A percentile compares a stretch with the other conserved stretches of the same genome.
Conservation (phyloP, 164 flowering plant species). For the Berberis thunbergii region DNA sequence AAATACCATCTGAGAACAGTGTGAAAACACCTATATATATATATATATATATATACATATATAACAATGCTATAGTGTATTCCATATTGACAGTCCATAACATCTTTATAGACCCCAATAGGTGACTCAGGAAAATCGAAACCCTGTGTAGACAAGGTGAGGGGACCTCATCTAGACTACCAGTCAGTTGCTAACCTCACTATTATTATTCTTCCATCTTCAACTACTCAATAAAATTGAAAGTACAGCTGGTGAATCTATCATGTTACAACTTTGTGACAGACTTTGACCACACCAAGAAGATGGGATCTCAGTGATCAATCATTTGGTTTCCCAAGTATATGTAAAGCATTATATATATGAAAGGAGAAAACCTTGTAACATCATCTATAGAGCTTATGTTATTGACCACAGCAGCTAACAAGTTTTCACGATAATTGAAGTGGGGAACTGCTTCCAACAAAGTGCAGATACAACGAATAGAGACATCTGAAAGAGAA, state of each 20-base stretch:
- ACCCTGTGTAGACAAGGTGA: too few relatives aligned
- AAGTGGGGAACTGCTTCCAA: constrained; percentile 89
- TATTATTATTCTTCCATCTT: too few relatives aligned
- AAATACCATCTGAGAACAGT: too few relatives aligned
- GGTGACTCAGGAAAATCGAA: too few relatives aligned
- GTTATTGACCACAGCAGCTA: constrained; percentile 52
- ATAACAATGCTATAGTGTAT: too few relatives aligned
- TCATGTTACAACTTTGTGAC: too few relatives aligned
- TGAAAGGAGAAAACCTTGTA: constrained; percentile 36
- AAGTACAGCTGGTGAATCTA: neutral
- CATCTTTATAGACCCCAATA: too few relatives aligned
- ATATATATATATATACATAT: too few relatives aligned
- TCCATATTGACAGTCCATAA: too few relatives aligned
- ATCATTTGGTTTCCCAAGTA: neutral
- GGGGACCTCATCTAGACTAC: too few relatives aligned
- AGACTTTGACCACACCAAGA: neutral
- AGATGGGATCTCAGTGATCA: neutral
- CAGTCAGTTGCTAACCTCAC: too few relatives aligned
- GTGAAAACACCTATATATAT: too few relatives aligned
- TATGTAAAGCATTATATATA: neutral
- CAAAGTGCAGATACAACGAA: constrained; percentile 78
- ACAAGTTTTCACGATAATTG: constrained; percentile 71
- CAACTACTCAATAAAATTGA: neutral
- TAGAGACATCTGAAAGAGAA: constrained; percentile 44
- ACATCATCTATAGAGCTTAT: constrained; percentile 68